phyloP scores from a whole-genome alignment of 1,284 basidiomycete genomes.

The Ustilago loliicola region DNA sequence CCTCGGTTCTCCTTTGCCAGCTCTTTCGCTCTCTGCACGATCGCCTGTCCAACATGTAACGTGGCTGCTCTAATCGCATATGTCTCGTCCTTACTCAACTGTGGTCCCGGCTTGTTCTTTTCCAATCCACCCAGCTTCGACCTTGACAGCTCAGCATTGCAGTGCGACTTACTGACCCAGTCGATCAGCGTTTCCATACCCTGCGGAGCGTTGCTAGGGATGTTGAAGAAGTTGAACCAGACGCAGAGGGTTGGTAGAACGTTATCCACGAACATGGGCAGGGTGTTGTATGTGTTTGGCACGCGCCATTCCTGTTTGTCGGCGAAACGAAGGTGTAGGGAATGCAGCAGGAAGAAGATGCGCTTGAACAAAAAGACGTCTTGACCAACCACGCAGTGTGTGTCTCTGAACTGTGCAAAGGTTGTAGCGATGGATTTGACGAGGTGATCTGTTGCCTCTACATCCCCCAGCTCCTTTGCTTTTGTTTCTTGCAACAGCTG shows the following conservation, averaged over 20 bases:
- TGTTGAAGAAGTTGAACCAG: slow-evolving; percentile 80
- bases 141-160: slow-evolving; percentile 15
- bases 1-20: slow-evolving; percentile 24
- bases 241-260: slow-evolving; percentile 85
- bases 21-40: slow-evolving; percentile 46
- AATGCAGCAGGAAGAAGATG: slow-evolving; percentile 83
- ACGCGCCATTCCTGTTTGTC: slow-evolving; percentile 59
- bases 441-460: slow-evolving; percentile 17
- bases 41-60: slow-evolving; percentile 49
- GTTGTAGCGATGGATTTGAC: slow-evolving; percentile 8
- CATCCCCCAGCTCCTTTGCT: slow-evolving; percentile 64
- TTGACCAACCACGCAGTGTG: slow-evolving; percentile 23
- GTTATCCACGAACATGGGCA: slow-evolving; percentile 86
- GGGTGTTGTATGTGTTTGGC: slow-evolving; percentile 68
- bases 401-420: slow-evolving; percentile 63
- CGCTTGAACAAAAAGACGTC: slow-evolving; percentile 87
- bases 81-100: slow-evolving; percentile 50
- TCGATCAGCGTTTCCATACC: slow-evolving; percentile 27
- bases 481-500: slow-evolving; percentile 77
- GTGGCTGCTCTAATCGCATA: slow-evolving; percentile 61
- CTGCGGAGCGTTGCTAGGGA: slow-evolving; percentile 71
- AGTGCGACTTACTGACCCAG: slow-evolving; percentile 13
- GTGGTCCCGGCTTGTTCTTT: slow-evolving; percentile 28
- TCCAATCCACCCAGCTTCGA: not conserved
- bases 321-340: slow-evolving; percentile 75